Base-by-base conservation (phyloP, 768 basidiomycete species). In the Termitomyces sp. region DNA sequence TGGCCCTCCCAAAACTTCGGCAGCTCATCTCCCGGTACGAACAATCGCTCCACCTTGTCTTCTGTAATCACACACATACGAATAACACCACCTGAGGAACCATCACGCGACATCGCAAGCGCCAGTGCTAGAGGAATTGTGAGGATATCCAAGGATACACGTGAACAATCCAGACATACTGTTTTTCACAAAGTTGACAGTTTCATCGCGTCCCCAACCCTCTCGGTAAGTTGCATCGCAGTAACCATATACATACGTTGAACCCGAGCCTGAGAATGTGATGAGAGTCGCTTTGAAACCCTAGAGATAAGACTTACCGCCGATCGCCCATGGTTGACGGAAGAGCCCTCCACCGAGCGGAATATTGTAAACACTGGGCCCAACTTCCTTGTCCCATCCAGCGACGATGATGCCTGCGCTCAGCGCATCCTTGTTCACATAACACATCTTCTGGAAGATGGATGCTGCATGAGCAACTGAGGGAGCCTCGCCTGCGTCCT, bases 311-410 rank as follows among this genome's bases (percentile, higher is more conserved):
- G 20, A 69, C 83, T 42, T 67, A 91, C 94, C 94, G 71, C 95
- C 97, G 61, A 99, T 98, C 48, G 96, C 93, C 97, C 97, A 99
- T 7, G 96, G 95, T 64, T 96, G 95, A 59, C 91, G 85, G 84
- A 99, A 98, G 46, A 96, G 76, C 27, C 97, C 97, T 53, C 97
- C 97, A 24, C 97, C 97, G 14, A 99, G 79, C 16, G 97, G 96
- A 60, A 99, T 92, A 70, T 95, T 98, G 75, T 94, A 98, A 26
- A 98, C 95, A 59, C 89, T 90, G 1, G 95, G 91, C 18, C 97
- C 96, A 37, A 72, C 76, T 62, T 93, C 87, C 66, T 86, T 87
- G 73, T 99, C 97, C 95, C 96, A 99, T 0, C 97, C 97, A 12
- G 90, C 97, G 22, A 98, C 94, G 66, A 99, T 98, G 71, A 99